Percentiles rank a stretch among this genome's conserved stretches.
Conservation (phyloP, 805 yeast species). For the Metschnikowia kofuensis region DNA sequence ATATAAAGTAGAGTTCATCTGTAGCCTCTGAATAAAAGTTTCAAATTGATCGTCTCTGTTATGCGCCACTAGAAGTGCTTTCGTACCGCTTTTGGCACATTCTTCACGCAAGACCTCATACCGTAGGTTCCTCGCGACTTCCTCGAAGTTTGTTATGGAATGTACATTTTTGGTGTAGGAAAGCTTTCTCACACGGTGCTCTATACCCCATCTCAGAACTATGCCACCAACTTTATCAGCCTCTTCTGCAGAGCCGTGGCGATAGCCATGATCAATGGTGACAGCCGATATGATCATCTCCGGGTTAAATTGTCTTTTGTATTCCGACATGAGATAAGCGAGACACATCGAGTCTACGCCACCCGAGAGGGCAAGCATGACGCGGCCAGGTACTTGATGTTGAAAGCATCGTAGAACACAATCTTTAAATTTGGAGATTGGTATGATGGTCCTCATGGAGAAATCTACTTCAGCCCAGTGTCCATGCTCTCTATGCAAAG, state of each 20-base stretch:
- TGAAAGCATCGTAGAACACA: slow-evolving; percentile 11
- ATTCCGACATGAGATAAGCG: slow-evolving; percentile 46
- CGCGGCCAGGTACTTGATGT: slow-evolving; percentile 20
- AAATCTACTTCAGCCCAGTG: neutral
- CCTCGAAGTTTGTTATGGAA: slow-evolving; percentile 47
- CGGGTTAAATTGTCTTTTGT: slow-evolving; percentile 25
- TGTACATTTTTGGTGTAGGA: slow-evolving; percentile 26
- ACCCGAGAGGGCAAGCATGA: slow-evolving; percentile 68
- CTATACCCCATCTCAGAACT: slow-evolving; percentile 32
- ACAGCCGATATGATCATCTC: slow-evolving; percentile 46
- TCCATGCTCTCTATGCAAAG: no score
- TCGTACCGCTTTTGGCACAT: slow-evolving; percentile 35
- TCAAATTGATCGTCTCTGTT: slow-evolving; percentile 72
- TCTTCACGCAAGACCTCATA: slow-evolving; percentile 41
- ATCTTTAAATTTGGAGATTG: slow-evolving; percentile 3
- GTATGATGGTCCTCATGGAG: neutral
- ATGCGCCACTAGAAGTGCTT: slow-evolving; percentile 59
- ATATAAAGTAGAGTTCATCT: slow-evolving; percentile 36
- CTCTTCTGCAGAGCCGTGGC: slow-evolving; percentile 49
- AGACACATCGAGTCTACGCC: slow-evolving; percentile 81
- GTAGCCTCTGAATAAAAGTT: slow-evolving; percentile 58
- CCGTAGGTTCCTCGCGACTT: slow-evolving; percentile 55
- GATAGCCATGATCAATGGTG: slow-evolving; percentile 62
- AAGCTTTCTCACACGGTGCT: slow-evolving; percentile 29
- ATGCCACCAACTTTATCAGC: slow-evolving; percentile 40